Evolutionary conservation across 2,329 filamentous ascomycete species (phyloP).

Genomic region (Epichloe festucae): DNA sequence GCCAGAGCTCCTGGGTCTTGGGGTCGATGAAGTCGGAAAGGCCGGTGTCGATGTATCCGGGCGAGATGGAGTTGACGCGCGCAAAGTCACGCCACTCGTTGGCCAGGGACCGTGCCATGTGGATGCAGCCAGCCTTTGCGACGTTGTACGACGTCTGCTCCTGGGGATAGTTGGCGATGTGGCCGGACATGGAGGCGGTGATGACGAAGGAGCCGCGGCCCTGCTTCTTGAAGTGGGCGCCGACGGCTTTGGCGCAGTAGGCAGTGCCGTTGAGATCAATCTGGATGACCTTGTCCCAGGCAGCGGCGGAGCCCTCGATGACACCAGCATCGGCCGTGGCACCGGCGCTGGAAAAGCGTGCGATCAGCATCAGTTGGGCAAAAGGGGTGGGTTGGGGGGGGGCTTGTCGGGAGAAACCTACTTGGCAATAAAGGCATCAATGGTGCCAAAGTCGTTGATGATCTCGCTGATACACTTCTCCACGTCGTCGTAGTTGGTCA

Average conservation of each 20-base stretch:
- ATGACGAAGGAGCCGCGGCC: constrained; percentile 54
- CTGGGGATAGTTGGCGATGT: constrained; percentile 59
- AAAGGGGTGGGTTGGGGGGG: constrained; percentile 7
- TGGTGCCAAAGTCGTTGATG: constrained; percentile 57
- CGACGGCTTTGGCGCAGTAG: constrained; percentile 52
- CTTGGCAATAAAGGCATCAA: constrained; percentile 67
- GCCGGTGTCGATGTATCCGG: constrained; percentile 56
- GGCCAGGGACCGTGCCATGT: constrained; percentile 35
- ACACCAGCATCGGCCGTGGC: constrained; percentile 56
- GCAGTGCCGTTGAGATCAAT: constrained; percentile 57
- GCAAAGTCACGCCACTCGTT: constrained; percentile 60
- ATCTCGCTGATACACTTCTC: constrained; percentile 47
- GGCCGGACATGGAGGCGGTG: constrained; percentile 57
- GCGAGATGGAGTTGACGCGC: constrained; percentile 51
- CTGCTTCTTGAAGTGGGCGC: constrained; percentile 49
- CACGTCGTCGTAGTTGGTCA: constrained; percentile 38
- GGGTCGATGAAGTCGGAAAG: constrained; percentile 52
- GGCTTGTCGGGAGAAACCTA: constrained; percentile 43
- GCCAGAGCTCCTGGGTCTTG: constrained; percentile 60
- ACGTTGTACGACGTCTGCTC: constrained; percentile 56
- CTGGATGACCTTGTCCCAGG: constrained; percentile 50
- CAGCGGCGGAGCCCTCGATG: constrained; percentile 52
- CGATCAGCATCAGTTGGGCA: not conserved
- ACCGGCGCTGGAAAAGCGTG: constrained; percentile 34
- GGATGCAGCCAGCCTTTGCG: constrained; percentile 43